These are phyloP conservation scores for Cordyceps farinosa DNA, from an alignment of 2,329 filamentous ascomycete genomes.

Conservation along the genomic window DNA sequence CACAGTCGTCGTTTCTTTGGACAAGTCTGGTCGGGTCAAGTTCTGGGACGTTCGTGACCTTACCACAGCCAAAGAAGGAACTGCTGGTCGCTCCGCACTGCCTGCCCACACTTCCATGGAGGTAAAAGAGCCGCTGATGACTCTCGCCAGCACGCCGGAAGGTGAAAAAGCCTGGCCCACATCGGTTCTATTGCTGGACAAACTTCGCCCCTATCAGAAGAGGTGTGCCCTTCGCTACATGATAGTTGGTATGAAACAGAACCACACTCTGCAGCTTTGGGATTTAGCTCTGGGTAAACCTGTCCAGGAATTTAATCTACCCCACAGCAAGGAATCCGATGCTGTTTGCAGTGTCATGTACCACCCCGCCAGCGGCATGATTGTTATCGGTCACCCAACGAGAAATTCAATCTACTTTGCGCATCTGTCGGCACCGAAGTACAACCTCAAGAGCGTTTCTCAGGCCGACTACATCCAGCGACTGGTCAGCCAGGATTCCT, in stretches of 20 bases:
- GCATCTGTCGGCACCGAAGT: constrained; percentile 89
- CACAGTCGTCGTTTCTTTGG: constrained; percentile 86
- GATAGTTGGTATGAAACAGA: constrained; percentile 97
- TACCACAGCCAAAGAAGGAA: constrained; percentile 51
- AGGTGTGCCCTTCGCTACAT: constrained; percentile 88
- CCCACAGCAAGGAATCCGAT: constrained; percentile 92
- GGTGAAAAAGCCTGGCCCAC: constrained; percentile 96
- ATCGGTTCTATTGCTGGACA: constrained; percentile 93
- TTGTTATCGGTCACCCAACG: constrained; percentile 92
- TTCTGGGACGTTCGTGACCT: constrained; percentile 96
- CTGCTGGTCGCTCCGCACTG: constrained; percentile 48
- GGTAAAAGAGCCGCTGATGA: constrained; percentile 81
- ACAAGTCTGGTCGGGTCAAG: constrained; percentile 93
- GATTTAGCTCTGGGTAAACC: constrained; percentile 92
- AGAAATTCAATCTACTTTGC: constrained; percentile 97
- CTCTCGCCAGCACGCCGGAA: constrained; percentile 79
- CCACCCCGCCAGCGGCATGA: constrained; percentile 86
- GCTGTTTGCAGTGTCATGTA: constrained; percentile 98
- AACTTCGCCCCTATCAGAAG: constrained; percentile 88
- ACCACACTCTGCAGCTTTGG: constrained; percentile 97
- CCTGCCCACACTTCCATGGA: constrained; percentile 62
- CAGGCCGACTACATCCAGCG: constrained; percentile 86
- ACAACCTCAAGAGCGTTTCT: constrained; percentile 75
- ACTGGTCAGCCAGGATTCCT: constrained; percentile 66
- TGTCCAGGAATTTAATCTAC: constrained; percentile 94